Evolutionary conservation across 805 yeast genomes (phyloP).

Genomic region (Pichia phayaonensis): DNA sequence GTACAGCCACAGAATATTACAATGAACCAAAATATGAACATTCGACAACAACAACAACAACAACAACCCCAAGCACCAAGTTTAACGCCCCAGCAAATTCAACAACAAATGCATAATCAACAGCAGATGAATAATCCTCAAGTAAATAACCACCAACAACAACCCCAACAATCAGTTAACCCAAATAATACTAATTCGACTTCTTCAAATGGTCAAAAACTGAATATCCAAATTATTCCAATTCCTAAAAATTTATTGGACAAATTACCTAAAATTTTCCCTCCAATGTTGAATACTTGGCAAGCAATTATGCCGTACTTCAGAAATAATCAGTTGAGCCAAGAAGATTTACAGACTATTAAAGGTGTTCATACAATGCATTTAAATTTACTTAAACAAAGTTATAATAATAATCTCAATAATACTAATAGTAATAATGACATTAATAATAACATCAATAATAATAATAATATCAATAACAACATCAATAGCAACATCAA

Average conservation of each 20-base stretch:
- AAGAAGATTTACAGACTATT: conserved; percentile 49
- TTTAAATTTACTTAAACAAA: conserved; percentile 44
- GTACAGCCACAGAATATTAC: too few species aligned
- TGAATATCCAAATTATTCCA: conserved; percentile 53
- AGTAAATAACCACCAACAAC: conserved; percentile 15
- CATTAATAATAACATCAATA: conserved; percentile 13
- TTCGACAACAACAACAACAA: conserved; percentile 5
- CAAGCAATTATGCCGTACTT: conserved; percentile 61
- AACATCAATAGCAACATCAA: conserved; percentile 26
- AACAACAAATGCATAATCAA: conserved; percentile 14
- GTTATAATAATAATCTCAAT: conserved; percentile 29
- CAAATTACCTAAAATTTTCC: conserved; percentile 61
- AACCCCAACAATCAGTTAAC: not conserved
- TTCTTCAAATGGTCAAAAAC: conserved; percentile 9
- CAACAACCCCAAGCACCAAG: conserved; percentile 16
- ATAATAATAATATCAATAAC: conserved; percentile 32
- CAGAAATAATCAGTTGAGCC: conserved; percentile 46
- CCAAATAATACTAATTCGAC: not conserved
- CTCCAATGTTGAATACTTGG: conserved; percentile 78
- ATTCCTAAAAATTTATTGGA: conserved; percentile 63
- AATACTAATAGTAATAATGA: conserved; percentile 8
- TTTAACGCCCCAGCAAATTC: conserved; percentile 5
- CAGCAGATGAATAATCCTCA: not conserved
- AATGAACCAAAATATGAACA: conserved; percentile 11
- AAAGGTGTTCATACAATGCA: conserved; percentile 64